Evolutionary conservation across 305 asterid species (phyloP), one percentile per base, ranked within the genome.

Genomic region (Fraxinus baroniana): DNA sequence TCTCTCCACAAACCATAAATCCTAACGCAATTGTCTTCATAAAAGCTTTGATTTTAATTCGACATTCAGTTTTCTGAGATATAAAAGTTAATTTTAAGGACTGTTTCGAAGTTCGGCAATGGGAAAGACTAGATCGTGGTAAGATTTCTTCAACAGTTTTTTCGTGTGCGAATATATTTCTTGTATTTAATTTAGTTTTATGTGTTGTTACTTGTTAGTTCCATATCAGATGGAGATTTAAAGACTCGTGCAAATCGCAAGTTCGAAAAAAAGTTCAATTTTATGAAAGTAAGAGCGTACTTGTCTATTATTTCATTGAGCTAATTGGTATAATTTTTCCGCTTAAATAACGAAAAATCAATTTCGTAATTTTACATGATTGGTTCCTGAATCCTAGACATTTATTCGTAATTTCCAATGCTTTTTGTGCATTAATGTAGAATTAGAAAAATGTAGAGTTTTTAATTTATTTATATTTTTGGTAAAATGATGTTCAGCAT

Each of bases 241-340:
- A 82, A 79, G 39, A 74, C 89, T 15, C 89, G 83, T 3, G 90
- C 91, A 12, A 94, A 91, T 18, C 91, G 86, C 80, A 94, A 91
- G 85, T 90, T 93, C 82, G 93, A 91, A 93, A 92, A 93, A 90
- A 93, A 85, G 55, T 93, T 82, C 86, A 87, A 73, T 94, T 94
- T 84, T 90, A 93, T 77, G 83, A 90, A 9, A 85, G 98, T 94
- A 85, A 87, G 89, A 52, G 13, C 22, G 10, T 78, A 46, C 0
- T 44, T 44, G 15, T 75, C 66, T 20, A 22, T 3, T 5, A 28
- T 75, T 73, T 18, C 44, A 1, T 33, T 75, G 26, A 35, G 55
- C 55, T 44, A 72, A 35, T 18, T 44, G 8, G 35, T 33, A 33
- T 33, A 12, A 20, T 0, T 7, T 36, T 74, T 10, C 30, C 5